Base-by-base conservation (phyloP, 1,284 basidiomycete species). In the Volvariella surrecta region DNA sequence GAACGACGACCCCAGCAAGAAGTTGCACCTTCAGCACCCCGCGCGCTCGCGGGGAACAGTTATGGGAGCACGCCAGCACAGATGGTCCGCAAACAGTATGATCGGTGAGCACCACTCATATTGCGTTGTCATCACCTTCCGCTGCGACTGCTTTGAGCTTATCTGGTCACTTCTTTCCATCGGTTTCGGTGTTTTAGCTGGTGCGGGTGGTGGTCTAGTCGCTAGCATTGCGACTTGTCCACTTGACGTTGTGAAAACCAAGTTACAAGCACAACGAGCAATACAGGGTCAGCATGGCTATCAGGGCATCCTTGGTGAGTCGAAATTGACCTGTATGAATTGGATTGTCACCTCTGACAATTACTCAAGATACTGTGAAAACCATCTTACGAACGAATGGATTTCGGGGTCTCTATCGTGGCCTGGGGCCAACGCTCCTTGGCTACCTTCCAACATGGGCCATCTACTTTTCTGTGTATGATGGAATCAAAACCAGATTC, bases 371-470 rank as follows among this genome's bases (percentile, higher is more conserved):
- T 49, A 93, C 83, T 39, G 67, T 88, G 46, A 77, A 74, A 56
- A 70, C 71, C 32, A 88, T 95, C 54, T 67, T 87, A 55, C 62
- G 64, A 50, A 74, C 85, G 49, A 79, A 89, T 50, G 93, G 93
- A 6, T 54, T 94, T 43, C 77, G 83, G 41, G 93, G 94, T 10
- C 71, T 96, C 49, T 97, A 97, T 66, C 80, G 93, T 34, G 93
- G 94, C 10, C 74, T 97, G 19, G 93, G 93, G 7, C 94, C 93
- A n/a, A 97, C 93, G 10, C 77, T 97, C 47, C 75, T 93, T 3
- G 93, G 93, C 4, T 96, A 97, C 64, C 76, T 97, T 32, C 93
- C 93, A 18, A 97, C 93, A 7, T 96, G 93, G 93, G 93, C 91
- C 19, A 97, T 97, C 54, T 97, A 96, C 63, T 97, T 97, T 61